Base-by-base conservation (phyloP, 768 basidiomycete genomes). In the Pholiota conissans region DNA sequence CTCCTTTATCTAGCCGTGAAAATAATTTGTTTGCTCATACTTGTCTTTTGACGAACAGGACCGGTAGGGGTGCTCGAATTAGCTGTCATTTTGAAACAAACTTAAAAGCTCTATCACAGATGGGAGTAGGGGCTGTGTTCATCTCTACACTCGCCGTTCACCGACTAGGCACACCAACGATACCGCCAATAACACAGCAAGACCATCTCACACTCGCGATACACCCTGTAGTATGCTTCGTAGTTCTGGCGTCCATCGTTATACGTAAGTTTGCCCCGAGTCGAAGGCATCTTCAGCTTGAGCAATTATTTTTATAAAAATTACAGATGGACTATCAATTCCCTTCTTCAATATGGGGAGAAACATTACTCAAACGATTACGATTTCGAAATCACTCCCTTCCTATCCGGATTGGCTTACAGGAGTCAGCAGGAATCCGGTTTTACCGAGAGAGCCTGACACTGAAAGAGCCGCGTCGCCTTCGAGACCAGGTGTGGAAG, bases 91-190 rank as follows among this genome's bases (percentile, higher is more conserved):
- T 10, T 39, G 5, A 54, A 16, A 29, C 32, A 61, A 40, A 58
- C 39, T 16, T 14, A 45, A 16, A 30, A 28, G 27, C n/a, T n/a
- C n/a, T 50, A 28, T 20, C 3, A 27, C 71, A 93, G 79, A 95
- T 97, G 91, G 95, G 95, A 51, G 94, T 97, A 22, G 86, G 89
- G 0, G 90, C 96, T 5, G 78, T 98, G 45, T 99, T 98, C 70
- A 88, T 98, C 55, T 86, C 89, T 9, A 87, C 85, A 0, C 71
- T 93, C 26, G 91, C 93, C 3, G 68, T 85, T 8, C 79, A 79
- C 22, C 82, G 80, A 50, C 76, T 95, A 0, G 84, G 88, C 5
- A 66, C 63, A 9, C 84, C 89, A 1, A 69, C 75, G 2, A 68
- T 73, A 53, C 89, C 91, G 0, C 89, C 91, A 0, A 72, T 76